Evolutionary conservation across 129 eudicot genomes (phyloP), one percentile per base, ranked within the genome.

Genomic region (Pulicaria dysenterica): DNA sequence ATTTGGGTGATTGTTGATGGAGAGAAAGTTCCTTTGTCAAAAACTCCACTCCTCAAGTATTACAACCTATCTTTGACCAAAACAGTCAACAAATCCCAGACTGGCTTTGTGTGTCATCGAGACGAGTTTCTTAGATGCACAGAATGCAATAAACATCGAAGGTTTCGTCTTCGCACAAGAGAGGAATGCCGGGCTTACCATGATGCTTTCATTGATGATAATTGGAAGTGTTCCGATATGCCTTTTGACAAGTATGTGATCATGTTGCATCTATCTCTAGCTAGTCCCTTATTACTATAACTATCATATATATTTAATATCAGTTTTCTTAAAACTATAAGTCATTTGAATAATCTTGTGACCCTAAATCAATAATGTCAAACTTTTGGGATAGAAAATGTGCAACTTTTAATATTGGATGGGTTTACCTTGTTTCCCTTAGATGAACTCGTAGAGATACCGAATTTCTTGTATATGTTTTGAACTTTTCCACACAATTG

Each of bases 1-100:
- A 67, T 88, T 58, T 88, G 91, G 95, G 85, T 88, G 77, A 85
- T 88, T 68, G 82, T 77, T 49, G 77, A 85, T 76, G 91, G 91
- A 48, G 91, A 88, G 70, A 88, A 88, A 67, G 95, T 88, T 45
- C 89, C 91, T 37, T 62, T 85, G 48, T 77, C 42, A 17, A 88
- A 88, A 77, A 88, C 91, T 6, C 70, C 74, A 64, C 77, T 89
- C 51, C 92, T 89, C 44, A 89, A 89, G 82, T 84, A 86, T 61
- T 86, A 89, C 77, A 82, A 82, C 73, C 73, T 67, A 50, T 74
- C 92, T 10, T 74, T 75, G 42, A 84, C 85, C 40, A 89, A 86
- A 67, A 77, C 84, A 16, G 38, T 86, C 37, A 75, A 63, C 67
- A 79, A 74, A 46, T 85, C 94, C 14, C 84, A 84, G 45, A 72